A percentile compares a stretch with the other conserved stretches of the same genome.
phyloP scores from a whole-genome alignment of 305 asterid species.

The Solanum hybrid region DNA sequence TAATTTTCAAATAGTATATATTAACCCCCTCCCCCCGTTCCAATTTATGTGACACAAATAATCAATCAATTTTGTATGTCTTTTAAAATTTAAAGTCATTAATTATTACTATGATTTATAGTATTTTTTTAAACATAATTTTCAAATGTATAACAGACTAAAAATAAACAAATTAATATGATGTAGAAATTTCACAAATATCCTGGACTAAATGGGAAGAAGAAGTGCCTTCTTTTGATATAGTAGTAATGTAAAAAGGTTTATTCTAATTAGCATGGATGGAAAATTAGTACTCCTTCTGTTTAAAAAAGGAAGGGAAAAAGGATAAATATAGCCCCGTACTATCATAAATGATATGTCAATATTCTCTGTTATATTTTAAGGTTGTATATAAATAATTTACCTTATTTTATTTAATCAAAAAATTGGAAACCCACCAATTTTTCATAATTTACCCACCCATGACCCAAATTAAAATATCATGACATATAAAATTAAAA shows the following conservation, averaged over 20 bases:
- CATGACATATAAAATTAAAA: not conserved
- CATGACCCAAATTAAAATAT: not conserved
- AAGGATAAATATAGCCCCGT: not conserved
- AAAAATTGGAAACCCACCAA: too few relatives aligned
- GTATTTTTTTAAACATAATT: not conserved
- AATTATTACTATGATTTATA: not conserved
- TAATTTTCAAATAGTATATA: not conserved
- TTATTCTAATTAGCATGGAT: not conserved
- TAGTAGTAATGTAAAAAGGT: not conserved
- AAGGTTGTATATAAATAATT: too few relatives aligned
- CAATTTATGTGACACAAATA: not conserved
- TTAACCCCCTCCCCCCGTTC: not conserved
- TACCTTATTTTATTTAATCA: too few relatives aligned
- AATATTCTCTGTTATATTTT: too few relatives aligned
- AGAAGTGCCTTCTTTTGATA: not conserved
- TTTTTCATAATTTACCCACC: not conserved
- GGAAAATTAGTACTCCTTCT: not conserved
- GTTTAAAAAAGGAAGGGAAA: not conserved
- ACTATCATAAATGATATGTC: not conserved
- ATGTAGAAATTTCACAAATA: not conserved
- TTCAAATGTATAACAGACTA: not conserved
- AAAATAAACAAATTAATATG: too few relatives aligned
- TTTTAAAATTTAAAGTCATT: not conserved
- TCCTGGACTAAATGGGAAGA: not conserved
- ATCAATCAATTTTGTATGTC: not conserved